A percentile compares a stretch with the other conserved stretches of the same genome.
Evolutionary conservation across 768 basidiomycete species (phyloP).

Genomic region (Mycena indigotica): DNA sequence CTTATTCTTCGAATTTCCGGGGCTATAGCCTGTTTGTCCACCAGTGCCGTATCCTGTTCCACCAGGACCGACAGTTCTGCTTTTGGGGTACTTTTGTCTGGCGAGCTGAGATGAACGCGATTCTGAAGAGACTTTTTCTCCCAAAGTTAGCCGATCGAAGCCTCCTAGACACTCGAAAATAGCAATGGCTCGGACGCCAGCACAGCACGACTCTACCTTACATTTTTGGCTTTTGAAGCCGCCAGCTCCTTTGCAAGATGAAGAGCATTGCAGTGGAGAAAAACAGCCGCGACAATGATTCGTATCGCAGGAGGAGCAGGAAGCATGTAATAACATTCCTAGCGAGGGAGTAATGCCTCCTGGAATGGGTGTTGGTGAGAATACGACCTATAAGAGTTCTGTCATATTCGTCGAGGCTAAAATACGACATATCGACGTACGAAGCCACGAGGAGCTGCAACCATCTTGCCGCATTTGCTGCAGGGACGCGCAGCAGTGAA

Average conservation of each 20-base stretch:
- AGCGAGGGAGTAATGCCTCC: conserved; percentile 31
- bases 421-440: conserved; percentile 34
- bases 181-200: conserved; percentile 51
- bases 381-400: conserved; percentile 27
- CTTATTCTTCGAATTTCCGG: not conserved
- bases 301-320: conserved; percentile 44
- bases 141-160: conserved; percentile 49
- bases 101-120: conserved; percentile 39
- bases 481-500: conserved; percentile 42
- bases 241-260: conserved; percentile 49
- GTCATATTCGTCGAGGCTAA: not conserved
- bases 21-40: conserved; percentile 1
- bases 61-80: conserved; percentile 47
- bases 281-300: conserved; percentile 56
- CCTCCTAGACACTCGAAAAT: conserved; percentile 52
- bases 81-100: conserved; percentile 23
- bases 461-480: conserved; percentile 36
- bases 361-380: conserved; percentile 24
- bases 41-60: conserved; percentile 52
- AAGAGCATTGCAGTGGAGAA: conserved; percentile 37
- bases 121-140: conserved; percentile 42
- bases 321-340: conserved; percentile 42
- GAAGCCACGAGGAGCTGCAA: conserved; percentile 44
- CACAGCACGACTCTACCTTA: conserved; percentile 43
- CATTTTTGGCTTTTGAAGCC: conserved; percentile 35